Base-by-base conservation (phyloP, 2,329 filamentous ascomycete species). In the Penicillium sp. region DNA sequence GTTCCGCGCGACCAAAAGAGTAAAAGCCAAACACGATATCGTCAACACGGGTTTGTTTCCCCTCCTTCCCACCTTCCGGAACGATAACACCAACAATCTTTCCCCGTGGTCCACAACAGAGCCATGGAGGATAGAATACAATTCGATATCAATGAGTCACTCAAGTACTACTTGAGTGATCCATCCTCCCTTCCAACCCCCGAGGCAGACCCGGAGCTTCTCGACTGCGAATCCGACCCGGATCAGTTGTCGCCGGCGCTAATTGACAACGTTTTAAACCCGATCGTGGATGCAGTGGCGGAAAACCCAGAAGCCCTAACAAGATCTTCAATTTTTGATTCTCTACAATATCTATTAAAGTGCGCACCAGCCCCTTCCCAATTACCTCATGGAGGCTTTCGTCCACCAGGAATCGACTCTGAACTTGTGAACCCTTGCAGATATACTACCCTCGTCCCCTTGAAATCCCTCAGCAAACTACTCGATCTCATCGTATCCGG, bases 81-180 rank as follows among this genome's bases (percentile, higher is more conserved):
- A 59, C 60, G 63, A 63, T 59, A 61, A 57, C 46, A 58, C 53
- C 58, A 49, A 44, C 47, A 22, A 37, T 57, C 51, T 52, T 51
- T 62, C 57, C 57, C 55, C 57, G 56, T 53, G 54, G 43, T 50
- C 58, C 52, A 58, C 57, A 49, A 54, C 44, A 47, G 53, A 87
- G 89, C 82, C 70, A 90, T 90, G 80, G 82, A 83, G 67, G 79
- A 81, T 63, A 79, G 77, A 62, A 84, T 92, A 73, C 84, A 88
- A 71, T 99, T 99, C 79, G 91, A 98, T 76, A 91, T 99, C 77
- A 96, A 97, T 75, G 90, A 96, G 80, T 91, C 92, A 64, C 89
- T 98, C 76, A 97, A 96, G 82, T 86, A 91, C 74, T 99, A 97
- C 78, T 90, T 97, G 84, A 96, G 91, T 78, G 93, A 98, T 74